A percentile compares a stretch with the other conserved stretches of the same genome.
Evolutionary conservation across 441 rosid species (phyloP).

Genomic region (Cnidoscolus chayamansa): DNA sequence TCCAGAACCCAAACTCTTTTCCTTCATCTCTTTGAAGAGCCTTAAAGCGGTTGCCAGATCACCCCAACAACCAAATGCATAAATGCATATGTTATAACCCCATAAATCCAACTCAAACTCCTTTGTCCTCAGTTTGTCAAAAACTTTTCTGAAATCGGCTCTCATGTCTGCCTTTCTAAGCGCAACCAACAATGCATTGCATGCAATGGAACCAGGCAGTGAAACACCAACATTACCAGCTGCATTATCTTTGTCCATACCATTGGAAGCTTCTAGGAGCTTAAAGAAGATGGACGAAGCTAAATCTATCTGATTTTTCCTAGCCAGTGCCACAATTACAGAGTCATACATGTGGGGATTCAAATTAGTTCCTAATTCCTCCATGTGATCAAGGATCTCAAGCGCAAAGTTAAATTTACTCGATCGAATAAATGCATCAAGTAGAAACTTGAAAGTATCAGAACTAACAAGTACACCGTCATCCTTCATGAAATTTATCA

Average conservation of each 20-base stretch:
- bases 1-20: conserved; percentile 34
- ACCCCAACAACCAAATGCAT: conserved; percentile 83
- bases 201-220: conserved; percentile 51
- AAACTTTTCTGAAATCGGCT: conserved; percentile 48
- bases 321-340: conserved; percentile 57
- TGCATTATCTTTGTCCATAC: conserved; percentile 12
- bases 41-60: conserved; percentile 56
- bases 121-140: conserved; percentile 42
- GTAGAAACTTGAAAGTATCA: conserved; percentile 52
- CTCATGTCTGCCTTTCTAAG: conserved; percentile 60
- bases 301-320: conserved; percentile 52
- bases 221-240: conserved; percentile 20
- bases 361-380: conserved; percentile 47
- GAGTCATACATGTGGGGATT: conserved; percentile 52
- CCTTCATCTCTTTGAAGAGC: conserved; percentile 77
- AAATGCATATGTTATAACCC: conserved; percentile 77
- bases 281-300: conserved; percentile 64
- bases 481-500: conserved; percentile 57
- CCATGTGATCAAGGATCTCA: conserved; percentile 70
- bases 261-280: conserved; percentile 45
- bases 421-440: conserved; percentile 48
- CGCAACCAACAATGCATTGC: conserved; percentile 64
- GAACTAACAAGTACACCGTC: conserved; percentile 55
- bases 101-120: conserved; percentile 56
- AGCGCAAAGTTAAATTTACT: conserved; percentile 69